Evolutionary conservation across 164 flowering plant species (phyloP), one percentile per base, ranked within the genome.

Genomic region (Platanus orientalis): DNA sequence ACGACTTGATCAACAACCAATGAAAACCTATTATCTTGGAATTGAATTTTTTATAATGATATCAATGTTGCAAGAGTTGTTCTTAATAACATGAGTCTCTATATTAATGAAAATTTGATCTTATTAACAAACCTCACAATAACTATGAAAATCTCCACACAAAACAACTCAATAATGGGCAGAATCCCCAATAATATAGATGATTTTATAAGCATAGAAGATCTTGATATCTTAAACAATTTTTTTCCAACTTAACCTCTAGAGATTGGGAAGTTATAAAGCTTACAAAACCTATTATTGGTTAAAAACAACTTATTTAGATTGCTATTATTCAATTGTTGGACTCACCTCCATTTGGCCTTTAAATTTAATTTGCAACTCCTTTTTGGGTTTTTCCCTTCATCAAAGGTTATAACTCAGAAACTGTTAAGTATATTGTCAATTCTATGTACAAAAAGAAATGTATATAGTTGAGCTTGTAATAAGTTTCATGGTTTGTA

Each of bases 21-120:
- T 75, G 90, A 88, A 12, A 85, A 90, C 68, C 93, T 90, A 59
- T 79, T 87, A 10, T 84, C 90, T 19, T 87, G 93, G 93, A 83
- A 85, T 75, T 88, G 90, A 14, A 75, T 87, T 58, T 79, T 85
- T 27, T 87, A 90, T 45, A 83, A 81, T 63, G 84, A 81, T 47
- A 83, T 75, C 2, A 82, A 79, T 70, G 85, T 87, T 69, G 90
- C 93, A 28, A 90, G 81, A 24, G 84, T 87, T 74, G 79, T 80
- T 19, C 83, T 85, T 36, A 87, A 85, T 61, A 68, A 79, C 52
- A 61, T 81, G 17, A 77, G 80, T 53, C 81, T 87, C 28, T 78
- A 86, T 25, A 86, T 84, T 21, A 81, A 77, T 69, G 87, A 57
- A 0, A 88, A 87, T 63, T 74, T 87, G 71, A 69, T 84, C 61